Conservation (phyloP, 2,329 filamentous ascomycete species). For the Apiospora marii region DNA sequence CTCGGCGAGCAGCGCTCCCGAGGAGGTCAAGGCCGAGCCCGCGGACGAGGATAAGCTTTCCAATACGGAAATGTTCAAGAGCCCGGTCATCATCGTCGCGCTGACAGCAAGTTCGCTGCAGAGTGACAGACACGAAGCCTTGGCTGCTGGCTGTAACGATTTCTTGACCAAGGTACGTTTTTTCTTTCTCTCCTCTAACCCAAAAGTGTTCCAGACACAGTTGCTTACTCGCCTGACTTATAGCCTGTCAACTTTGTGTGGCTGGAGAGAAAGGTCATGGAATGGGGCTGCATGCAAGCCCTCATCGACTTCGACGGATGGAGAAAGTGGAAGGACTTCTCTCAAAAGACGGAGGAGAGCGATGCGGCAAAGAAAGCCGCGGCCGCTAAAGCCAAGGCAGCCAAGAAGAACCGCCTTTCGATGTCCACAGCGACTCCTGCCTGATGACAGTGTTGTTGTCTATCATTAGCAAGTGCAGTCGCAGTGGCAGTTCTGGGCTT, state of each 20-base stretch:
- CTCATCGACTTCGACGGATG: conserved; percentile 98
- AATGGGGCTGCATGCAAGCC: conserved; percentile 99
- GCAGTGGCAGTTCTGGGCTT: neutral
- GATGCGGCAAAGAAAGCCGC: conserved; percentile 52
- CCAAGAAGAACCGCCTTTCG: conserved; percentile 55
- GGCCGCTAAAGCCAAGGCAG: conserved; percentile 42
- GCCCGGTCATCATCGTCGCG: conserved; percentile 96
- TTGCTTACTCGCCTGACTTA: neutral
- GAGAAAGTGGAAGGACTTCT: conserved; percentile 94
- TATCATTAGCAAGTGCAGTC: neutral
- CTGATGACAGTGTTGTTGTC: neutral
- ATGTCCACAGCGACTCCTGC: conserved; percentile 43
- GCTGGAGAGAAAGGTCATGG: conserved; percentile 96
- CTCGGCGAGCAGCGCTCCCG: conserved; percentile 63
- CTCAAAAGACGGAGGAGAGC: conserved; percentile 53
- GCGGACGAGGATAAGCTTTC: conserved; percentile 73
- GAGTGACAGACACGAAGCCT: conserved; percentile 91
- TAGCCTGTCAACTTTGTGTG: conserved; percentile 97
- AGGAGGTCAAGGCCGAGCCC: conserved; percentile 55
- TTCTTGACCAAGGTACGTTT: conserved; percentile 89
- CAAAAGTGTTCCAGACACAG: neutral
- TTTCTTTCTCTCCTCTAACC: neutral
- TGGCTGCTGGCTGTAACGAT: conserved; percentile 96
- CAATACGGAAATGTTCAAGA: conserved; percentile 82
- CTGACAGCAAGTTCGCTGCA: conserved; percentile 94